Percentiles rank a stretch among this genome's conserved stretches.
Conservation (phyloP, 768 basidiomycete species). For the Boletus barrowsii region DNA sequence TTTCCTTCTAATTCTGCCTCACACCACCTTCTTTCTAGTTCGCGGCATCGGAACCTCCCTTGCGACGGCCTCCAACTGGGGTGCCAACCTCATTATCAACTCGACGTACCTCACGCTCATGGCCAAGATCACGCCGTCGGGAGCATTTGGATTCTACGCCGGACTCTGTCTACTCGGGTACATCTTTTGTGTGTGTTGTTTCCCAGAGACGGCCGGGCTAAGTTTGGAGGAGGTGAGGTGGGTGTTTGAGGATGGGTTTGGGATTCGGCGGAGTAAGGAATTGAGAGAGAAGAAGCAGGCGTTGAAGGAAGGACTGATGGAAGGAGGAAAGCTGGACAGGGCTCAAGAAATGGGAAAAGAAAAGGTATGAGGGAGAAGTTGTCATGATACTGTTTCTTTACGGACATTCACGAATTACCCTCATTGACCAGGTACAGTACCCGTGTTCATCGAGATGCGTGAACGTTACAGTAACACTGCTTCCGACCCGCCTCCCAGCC, state of each 20-base stretch:
- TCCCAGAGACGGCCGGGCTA: conserved; percentile 78
- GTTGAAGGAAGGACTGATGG: neutral
- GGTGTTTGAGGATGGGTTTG: conserved; percentile 64
- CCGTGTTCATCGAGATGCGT: too few relatives aligned
- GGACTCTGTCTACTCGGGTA: conserved; percentile 68
- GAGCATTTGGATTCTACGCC: conserved; percentile 76
- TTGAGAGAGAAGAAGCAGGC: conserved; percentile 33
- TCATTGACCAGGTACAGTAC: too few relatives aligned
- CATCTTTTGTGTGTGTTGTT: conserved; percentile 65
- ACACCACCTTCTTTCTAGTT: conserved; percentile 35
- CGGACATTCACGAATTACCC: too few relatives aligned
- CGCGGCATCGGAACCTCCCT: conserved; percentile 77
- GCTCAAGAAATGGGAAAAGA: neutral
- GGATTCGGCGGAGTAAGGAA: conserved; percentile 53
- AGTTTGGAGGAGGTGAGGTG: conserved; percentile 64
- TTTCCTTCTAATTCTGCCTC: neutral
- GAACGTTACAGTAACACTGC: too few relatives aligned
- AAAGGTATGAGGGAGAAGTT: neutral
- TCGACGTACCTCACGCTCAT: conserved; percentile 81
- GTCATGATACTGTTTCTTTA: too few relatives aligned
- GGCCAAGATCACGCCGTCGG: conserved; percentile 66
- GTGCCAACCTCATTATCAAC: conserved; percentile 69
- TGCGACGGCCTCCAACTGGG: conserved; percentile 77
- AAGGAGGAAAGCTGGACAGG: too few relatives aligned
- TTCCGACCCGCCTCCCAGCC: too few relatives aligned